Evolutionary conservation across 257 asterid species (phyloP), one percentile per base, ranked within the genome.

Genomic region (Osmanthus fragrans): DNA sequence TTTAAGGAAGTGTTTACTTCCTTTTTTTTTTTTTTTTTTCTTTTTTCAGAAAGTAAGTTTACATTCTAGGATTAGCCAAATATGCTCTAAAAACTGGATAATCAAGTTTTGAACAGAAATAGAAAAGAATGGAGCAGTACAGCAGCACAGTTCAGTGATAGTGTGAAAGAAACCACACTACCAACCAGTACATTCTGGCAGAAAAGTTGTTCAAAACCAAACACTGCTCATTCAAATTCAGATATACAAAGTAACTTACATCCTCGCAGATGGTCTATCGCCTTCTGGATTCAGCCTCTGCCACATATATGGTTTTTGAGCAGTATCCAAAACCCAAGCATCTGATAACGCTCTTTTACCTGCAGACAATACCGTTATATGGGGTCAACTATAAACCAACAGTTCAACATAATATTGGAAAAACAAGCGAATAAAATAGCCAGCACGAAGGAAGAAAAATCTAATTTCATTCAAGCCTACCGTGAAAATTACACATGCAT

Each of bases 281-380:
- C 99, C 99, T 86, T 91, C 98, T 2, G 98, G 98, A 83, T 90
- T 89, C 81, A 96, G 98, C 86, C 94, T 90, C 88, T 88, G 95
- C 99, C 99, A 96, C 47, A 58, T 96, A 80, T 96, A 96, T 6
- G 99, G 99, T 84, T 96, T 96, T 84, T 93, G 98, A 80, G 99
- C 98, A 76, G 99, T 96, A 82, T 96, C 99, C 87, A 96, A 91
- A 73, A 85, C 98, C 99, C 99, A 96, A 79, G 97, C 96, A 92
- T 96, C 99, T 63, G 99, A 89, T 69, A 96, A 86, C 84, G 84
- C 98, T 90, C 95, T 88, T 86, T 92, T 92, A 75, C 99, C 99
- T 96, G 86, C 73, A 82, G 37, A 86, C 54, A 85, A 75, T 33
- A 34, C 23, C 64, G 33, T 74, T 19, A 73, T 65, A 51, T 21